Percentiles rank a stretch among this genome's conserved stretches.
phyloP scores from a whole-genome alignment of 192 early-diverging fungal genomes.

The Rhizoclosmatium globosum region DNA sequence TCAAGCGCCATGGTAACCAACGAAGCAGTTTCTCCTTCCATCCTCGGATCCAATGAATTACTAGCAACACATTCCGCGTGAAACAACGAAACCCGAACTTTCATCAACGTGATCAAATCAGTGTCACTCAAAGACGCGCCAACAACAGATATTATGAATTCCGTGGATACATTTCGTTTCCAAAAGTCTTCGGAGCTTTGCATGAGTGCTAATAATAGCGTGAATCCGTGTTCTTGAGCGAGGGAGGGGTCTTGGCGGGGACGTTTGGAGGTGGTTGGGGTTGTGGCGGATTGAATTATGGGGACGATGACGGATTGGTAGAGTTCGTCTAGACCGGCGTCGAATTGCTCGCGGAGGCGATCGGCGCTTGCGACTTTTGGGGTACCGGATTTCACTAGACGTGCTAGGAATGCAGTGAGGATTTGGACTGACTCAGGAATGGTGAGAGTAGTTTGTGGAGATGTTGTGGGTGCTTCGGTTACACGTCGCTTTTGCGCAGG shows the following conservation, averaged over 20 bases:
- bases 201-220: slow-evolving; percentile 4
- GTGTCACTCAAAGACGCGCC: not conserved
- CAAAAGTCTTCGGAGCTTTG: slow-evolving; percentile 8
- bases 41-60: slow-evolving; percentile 16
- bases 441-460: not conserved
- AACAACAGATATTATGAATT: not conserved
- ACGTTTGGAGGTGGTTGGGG: too few species aligned
- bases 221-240: not conserved
- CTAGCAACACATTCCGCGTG: slow-evolving; percentile 26
- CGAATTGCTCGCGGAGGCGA: not conserved
- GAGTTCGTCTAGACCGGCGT: not conserved
- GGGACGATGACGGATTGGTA: not conserved
- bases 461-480: not conserved
- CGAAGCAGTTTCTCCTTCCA: not conserved
- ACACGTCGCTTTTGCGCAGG: too few species aligned
- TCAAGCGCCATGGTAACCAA: not conserved
- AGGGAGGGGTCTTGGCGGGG: too few species aligned
- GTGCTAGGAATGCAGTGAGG: not conserved
- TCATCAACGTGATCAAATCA: not conserved
- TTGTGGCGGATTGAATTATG: too few species aligned
- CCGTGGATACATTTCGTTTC: slow-evolving; percentile 4
- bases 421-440: not conserved
- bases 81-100: slow-evolving; percentile 17
- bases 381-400: not conserved
- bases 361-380: not conserved